Conservation (phyloP, 2,329 filamentous ascomycete species). For the Penicillium aurantiogriseum region DNA sequence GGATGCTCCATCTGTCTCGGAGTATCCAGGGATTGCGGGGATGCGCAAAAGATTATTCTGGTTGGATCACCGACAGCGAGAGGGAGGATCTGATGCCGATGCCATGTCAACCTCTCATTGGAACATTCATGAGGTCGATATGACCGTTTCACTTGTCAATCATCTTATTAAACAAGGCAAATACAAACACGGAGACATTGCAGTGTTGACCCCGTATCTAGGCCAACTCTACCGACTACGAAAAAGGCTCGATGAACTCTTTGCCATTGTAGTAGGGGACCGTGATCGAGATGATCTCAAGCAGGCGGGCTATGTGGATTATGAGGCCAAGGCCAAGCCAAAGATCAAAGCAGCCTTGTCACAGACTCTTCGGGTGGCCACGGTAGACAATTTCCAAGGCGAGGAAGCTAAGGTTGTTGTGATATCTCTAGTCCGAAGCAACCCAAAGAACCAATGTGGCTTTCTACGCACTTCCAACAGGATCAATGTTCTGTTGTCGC, state of each 20-base stretch:
- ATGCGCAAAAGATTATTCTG: conserved; percentile 53
- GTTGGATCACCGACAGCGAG: conserved; percentile 49
- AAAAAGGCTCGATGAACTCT: conserved; percentile 40
- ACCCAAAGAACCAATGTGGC: conserved; percentile 56
- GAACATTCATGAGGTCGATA: conserved; percentile 59
- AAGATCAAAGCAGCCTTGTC: conserved; percentile 46
- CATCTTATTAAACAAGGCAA: conserved; percentile 65
- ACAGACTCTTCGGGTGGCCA: conserved; percentile 57
- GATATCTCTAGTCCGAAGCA: conserved; percentile 70
- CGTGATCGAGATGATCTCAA: conserved; percentile 58
- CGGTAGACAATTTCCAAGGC: conserved; percentile 74
- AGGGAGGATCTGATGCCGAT: conserved; percentile 34
- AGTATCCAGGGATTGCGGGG: conserved; percentile 47
- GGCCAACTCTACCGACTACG: conserved; percentile 53
- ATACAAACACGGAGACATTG: conserved; percentile 63
- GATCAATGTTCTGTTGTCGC: conserved; percentile 66
- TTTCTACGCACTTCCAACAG: conserved; percentile 67
- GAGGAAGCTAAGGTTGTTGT: conserved; percentile 72
- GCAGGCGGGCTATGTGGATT: conserved; percentile 36
- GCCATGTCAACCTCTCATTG: conserved; percentile 43
- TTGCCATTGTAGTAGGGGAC: conserved; percentile 64
- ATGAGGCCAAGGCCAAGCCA: conserved; percentile 17
- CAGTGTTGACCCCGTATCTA: conserved; percentile 64
- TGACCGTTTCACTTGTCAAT: conserved; percentile 61
- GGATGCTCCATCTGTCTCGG: conserved; percentile 46